Percentiles rank a stretch among this genome's conserved stretches.
phyloP scores from a whole-genome alignment of 2,329 filamentous ascomycete species.

The Colletotrichum gigasporum region DNA sequence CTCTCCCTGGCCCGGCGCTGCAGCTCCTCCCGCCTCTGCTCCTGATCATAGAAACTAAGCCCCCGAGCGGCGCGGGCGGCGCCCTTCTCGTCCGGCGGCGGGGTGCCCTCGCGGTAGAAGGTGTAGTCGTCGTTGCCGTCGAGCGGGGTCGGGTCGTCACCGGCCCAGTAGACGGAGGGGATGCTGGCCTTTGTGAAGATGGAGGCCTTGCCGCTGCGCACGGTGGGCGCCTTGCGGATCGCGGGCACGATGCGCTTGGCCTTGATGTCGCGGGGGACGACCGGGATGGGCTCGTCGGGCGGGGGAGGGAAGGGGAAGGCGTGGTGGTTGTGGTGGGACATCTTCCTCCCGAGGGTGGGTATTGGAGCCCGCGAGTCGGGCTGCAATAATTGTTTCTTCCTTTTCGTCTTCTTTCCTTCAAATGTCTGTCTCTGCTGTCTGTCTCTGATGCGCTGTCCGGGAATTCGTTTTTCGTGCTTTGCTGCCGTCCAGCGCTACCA shows the following conservation, averaged over 20 bases:
- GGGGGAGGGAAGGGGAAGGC: slow-evolving; percentile 13
- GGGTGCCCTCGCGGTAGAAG: slow-evolving; percentile 52
- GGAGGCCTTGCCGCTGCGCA: slow-evolving; percentile 28
- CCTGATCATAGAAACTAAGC: slow-evolving; percentile 28
- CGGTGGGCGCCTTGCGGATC: slow-evolving; percentile 26
- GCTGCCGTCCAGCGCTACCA: slow-evolving; percentile 3
- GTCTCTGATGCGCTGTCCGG: no score
- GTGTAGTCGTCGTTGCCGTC: slow-evolving; percentile 40
- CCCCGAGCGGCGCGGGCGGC: slow-evolving; percentile 10
- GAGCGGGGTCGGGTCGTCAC: slow-evolving; percentile 23
- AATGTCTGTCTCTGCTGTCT: no score
- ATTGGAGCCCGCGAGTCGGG: background rate
- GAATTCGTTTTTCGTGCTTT: background rate
- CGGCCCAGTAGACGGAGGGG: slow-evolving; percentile 29
- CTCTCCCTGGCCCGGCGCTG: no score
- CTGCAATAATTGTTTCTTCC: background rate
- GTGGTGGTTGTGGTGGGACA: background rate
- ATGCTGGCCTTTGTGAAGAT: slow-evolving; percentile 28
- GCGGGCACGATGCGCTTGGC: slow-evolving; percentile 21
- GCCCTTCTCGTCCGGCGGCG: slow-evolving; percentile 38
- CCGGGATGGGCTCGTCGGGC: slow-evolving; percentile 23
- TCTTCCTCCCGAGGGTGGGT: background rate
- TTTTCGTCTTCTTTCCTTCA: no score
- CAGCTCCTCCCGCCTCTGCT: slow-evolving; percentile 27
- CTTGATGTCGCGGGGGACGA: slow-evolving; percentile 17